Evolutionary conservation across 2,329 filamentous ascomycete genomes (phyloP), one percentile per base, ranked within the genome.

Genomic region (Dryadomyces quercivorus): DNA sequence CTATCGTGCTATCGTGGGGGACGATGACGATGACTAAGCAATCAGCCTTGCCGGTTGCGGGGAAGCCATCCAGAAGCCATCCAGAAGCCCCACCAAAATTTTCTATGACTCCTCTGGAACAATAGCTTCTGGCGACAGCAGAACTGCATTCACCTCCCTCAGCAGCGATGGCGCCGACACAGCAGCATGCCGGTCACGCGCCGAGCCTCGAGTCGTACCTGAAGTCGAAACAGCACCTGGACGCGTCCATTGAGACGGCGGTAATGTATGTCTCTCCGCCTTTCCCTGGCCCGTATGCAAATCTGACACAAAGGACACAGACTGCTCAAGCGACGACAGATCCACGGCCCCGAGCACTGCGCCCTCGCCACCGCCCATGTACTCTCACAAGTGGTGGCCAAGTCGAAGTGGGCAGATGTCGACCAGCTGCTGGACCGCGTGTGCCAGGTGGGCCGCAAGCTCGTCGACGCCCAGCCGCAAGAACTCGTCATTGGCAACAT

Each of bases 401-500:
- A 84, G 59, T 86, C 86, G 61, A 87, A 85, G 67, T 91, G 85
- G 72, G 77, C 78, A 58, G 86, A 92, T 67, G 84, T 90, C 49
- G 80, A 82, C 51, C 82, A 85, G 63, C 81, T 98, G 51, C 81
- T 97, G 56, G 80, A 85, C 62, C 84, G 88, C 60, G 84, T 98
- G 58, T 84, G 87, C 60, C 78, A 83, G 57, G 83, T 92, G 22
- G 93, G 93, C 55, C 79, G 82, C 61, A 81, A 83, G 54, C 76
- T 98, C 46, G 84, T 86, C 40, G 81, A 85, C 54, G 91, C 93
- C 8, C 89, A 95, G 63, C 92, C 92, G 16, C 81, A 86, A 57
- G 93, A 97, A 71, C 84, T 95, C 62, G 88, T 90, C 5, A 89
- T 96, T 47, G 92, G 90, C 52, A 98, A 98, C 65, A 91, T 98